Evolutionary conservation across 1,284 basidiomycete species (phyloP), one percentile per base, ranked within the genome.

Genomic region (Austropuccinia psidii): DNA sequence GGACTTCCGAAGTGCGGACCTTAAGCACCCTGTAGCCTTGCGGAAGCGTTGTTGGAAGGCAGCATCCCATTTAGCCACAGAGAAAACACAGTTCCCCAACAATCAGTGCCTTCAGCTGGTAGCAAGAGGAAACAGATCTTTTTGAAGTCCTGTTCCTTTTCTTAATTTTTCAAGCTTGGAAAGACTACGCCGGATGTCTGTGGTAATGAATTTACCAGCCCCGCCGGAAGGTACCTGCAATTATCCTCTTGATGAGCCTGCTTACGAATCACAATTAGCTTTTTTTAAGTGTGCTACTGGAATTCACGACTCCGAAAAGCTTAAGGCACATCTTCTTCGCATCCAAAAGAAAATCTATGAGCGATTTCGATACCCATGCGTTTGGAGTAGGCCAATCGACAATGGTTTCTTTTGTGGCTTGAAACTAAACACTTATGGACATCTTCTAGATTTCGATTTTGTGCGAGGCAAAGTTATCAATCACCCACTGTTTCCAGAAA

Each of bases 361-460:
- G 35, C 21, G 17, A 13, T 54, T 41, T 35, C 50, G 49, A 21
- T 54, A 35, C 24, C 64, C 64, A 37, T 54, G 64, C 47, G 24
- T 55, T 35, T 67, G 31, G 49, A 41, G 64, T 67, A 3, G 29
- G 64, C 55, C 7, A 1, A 52, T 1, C 9, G 21, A n/a, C n/a
- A 4, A 27, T 41, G n/a, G 19, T 15, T 29, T 37, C 33, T 57
- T 57, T 7, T 31, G 54, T 43, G 7, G 24, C 24, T 49, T 47
- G 27, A 35, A 35, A 33, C 3, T 39, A 4, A 11, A 41, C 17
- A n/a, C n/a, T n/a, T n/a, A n/a, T n/a, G n/a, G n/a, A n/a, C n/a
- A n/a, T n/a, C n/a, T n/a, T n/a, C n/a, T n/a, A 66, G 62, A 52
- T 17, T 66, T 66, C 37, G 62, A 66, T n/a, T 66, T 66, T 39